phyloP scores from a whole-genome alignment of 2,329 filamentous ascomycete genomes.

The Fusarium succisae region DNA sequence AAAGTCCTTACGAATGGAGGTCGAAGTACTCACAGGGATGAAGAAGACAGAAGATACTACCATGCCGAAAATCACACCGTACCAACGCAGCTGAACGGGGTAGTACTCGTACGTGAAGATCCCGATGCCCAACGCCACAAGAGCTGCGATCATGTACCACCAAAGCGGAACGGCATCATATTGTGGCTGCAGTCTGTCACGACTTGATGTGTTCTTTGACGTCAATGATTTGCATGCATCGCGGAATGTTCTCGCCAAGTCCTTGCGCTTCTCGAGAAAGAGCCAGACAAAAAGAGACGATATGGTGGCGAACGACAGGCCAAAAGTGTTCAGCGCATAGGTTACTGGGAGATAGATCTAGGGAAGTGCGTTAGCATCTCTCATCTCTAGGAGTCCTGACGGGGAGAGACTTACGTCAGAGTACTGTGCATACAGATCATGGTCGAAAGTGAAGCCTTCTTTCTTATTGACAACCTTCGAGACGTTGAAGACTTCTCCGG shows the following conservation, averaged over 20 bases:
- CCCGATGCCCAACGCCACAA: conserved; percentile 39
- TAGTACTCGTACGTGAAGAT: conserved; percentile 46
- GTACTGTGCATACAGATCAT: conserved; percentile 58
- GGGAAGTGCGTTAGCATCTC: background rate
- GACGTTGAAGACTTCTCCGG: conserved; percentile 58
- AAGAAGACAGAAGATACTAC: conserved; percentile 43
- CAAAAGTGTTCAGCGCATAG: conserved; percentile 59
- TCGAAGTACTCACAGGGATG: conserved; percentile 34
- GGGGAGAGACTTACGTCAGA: conserved; percentile 52
- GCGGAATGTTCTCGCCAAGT: conserved; percentile 23
- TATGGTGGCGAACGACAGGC: conserved; percentile 62
- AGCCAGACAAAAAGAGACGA: conserved; percentile 49
- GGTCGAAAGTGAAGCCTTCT: conserved; percentile 53
- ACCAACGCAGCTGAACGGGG: conserved; percentile 45
- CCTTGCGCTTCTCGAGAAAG: conserved; percentile 44
- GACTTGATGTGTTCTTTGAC: background rate
- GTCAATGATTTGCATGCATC: background rate
- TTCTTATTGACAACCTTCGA: conserved; percentile 57
- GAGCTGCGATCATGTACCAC: conserved; percentile 39
- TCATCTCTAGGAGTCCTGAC: accelerated
- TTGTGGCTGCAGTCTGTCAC: conserved; percentile 12
- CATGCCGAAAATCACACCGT: conserved; percentile 44
- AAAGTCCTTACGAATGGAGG: accelerated
- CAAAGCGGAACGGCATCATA: conserved; percentile 36
- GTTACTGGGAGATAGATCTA: conserved; percentile 56